Evolutionary conservation across 2,329 filamentous ascomycete species (phyloP), one percentile per base, ranked within the genome.

Genomic region (Diaporthe sp.): DNA sequence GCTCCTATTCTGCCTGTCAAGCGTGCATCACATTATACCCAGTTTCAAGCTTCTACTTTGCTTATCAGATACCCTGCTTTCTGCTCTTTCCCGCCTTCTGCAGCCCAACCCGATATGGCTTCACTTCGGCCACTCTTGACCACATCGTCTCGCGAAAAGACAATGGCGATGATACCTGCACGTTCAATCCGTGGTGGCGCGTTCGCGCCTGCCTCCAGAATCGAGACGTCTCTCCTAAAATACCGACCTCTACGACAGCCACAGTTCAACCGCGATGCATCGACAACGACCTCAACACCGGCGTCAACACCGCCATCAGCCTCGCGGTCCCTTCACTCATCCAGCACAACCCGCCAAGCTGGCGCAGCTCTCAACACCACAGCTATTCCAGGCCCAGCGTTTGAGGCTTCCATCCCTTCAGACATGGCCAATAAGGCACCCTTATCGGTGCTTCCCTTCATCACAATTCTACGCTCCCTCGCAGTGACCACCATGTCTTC

Each of bases 401-500:
- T 72, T 15, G 76, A 60, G 68, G 61, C 53, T 31, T 72, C 76
- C n/a, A 60, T 67, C 44, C 53, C 51, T n/a, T 25, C 73, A 15
- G 51, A 34, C 31, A 71, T 51, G 22, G 81, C 80, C 77, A 67
- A 61, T 12, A 78, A 78, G 22, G 76, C 85, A 5, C 89, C 92
- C 2, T 87, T 95, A 31, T 90, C 92, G 0, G 88, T 94, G 55
- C 87, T 95, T 49, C 93, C 94, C 0, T 85, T 94, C 4, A 87
- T 86, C 75, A 91, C 90, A 75, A 87, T 96, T 51, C 83, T 95
- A 25, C 92, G 94, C 76, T 94, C 93, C 12, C 89, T 94, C 74
- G 87, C 91, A 78, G 94, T 93, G 72, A 93, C 90, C 8, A 88
- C 89, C 49, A 89, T 95, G 76, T 95, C 94, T 0, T 94, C 92